A percentile compares a stretch with the other conserved stretches of the same genome.
These are phyloP conservation scores for Perilla frutescens DNA, from an alignment of 257 asterid species.

Conservation along the genomic window DNA sequence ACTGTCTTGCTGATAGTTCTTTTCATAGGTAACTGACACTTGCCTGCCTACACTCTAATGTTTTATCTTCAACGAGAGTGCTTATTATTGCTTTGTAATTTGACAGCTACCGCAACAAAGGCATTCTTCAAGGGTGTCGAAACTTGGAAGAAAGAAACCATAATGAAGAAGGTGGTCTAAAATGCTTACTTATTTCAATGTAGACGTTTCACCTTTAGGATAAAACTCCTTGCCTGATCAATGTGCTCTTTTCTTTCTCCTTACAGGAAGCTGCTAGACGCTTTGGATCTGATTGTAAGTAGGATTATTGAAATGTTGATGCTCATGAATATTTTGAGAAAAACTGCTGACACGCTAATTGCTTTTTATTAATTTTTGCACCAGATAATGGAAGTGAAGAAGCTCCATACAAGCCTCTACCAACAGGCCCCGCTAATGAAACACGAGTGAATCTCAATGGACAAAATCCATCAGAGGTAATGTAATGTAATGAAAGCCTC, in stretches of 20 bases:
- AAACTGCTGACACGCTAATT: conserved; percentile 6
- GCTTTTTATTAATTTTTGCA: conserved; percentile 29
- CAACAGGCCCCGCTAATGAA: conserved; percentile 45
- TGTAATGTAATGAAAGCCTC: conserved; percentile 26
- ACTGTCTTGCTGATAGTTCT: conserved; percentile 58
- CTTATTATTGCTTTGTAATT: conserved; percentile 17
- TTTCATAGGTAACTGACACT: conserved; percentile 51
- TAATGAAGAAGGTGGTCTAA: conserved; percentile 48
- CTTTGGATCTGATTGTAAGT: conserved; percentile 48
- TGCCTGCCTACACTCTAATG: not conserved
- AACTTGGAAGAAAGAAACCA: conserved; percentile 65
- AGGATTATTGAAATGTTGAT: conserved; percentile 7
- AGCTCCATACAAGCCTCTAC: conserved; percentile 52
- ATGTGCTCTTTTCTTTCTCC: conserved; percentile 10
- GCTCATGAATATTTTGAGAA: not conserved
- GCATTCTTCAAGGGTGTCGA: conserved; percentile 64
- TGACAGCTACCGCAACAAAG: conserved; percentile 56
- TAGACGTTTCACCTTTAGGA: not conserved
- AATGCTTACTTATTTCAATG: conserved; percentile 21
- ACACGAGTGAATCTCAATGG: conserved; percentile 36
- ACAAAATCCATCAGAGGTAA: conserved; percentile 46
- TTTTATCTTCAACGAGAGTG: conserved; percentile 2
- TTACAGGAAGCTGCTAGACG: conserved; percentile 58
- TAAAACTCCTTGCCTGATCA: not conserved
- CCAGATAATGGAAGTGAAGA: conserved; percentile 45